These are phyloP conservation scores for Cephalotrichum gorgonifer DNA, from an alignment of 2,329 filamentous ascomycete genomes.

Conservation along the genomic window DNA sequence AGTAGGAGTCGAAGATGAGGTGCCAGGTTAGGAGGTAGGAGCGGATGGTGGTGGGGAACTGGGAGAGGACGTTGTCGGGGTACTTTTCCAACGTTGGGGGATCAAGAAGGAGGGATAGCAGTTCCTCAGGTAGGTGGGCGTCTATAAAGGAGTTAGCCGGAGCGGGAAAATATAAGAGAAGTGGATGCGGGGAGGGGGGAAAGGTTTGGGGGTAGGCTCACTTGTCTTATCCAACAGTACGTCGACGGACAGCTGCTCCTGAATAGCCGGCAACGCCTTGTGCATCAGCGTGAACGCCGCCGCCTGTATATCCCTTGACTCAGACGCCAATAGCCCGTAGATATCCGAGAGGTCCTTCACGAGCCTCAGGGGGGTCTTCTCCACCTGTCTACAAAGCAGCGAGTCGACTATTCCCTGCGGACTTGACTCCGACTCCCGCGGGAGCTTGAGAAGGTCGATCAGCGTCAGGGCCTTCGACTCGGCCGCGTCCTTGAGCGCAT, in stretches of 20 bases:
- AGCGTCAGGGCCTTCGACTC: constrained; percentile 45
- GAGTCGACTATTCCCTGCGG: constrained; percentile 68
- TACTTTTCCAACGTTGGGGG: constrained; percentile 62
- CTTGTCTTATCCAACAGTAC: constrained; percentile 58
- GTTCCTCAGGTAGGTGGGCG: constrained; percentile 69
- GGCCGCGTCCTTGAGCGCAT: constrained; percentile 57
- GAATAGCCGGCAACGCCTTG: constrained; percentile 62
- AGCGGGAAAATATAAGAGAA: constrained; percentile 7
- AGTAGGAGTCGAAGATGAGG: constrained; percentile 78
- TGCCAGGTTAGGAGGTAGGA: constrained; percentile 85
- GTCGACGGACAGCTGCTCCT: constrained; percentile 77
- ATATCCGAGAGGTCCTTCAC: constrained; percentile 57
- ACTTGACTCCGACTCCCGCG: constrained; percentile 38
- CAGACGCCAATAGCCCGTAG: constrained; percentile 66
- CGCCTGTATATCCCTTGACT: constrained; percentile 65
- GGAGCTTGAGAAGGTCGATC: constrained; percentile 50
- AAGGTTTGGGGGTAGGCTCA: constrained; percentile 13
- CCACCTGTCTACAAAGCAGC: constrained; percentile 59
- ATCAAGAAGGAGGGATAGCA: constrained; percentile 74
- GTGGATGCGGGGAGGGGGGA: not conserved
- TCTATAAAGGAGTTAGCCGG: constrained; percentile 18
- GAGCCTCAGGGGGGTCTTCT: constrained; percentile 49
- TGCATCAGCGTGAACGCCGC: constrained; percentile 75
- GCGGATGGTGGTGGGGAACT: constrained; percentile 60
- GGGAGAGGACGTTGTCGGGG: constrained; percentile 52